phyloP scores from a whole-genome alignment of 225 moss, liverwort and hornwort species.

The Physcomitrellopsis africana region DNA sequence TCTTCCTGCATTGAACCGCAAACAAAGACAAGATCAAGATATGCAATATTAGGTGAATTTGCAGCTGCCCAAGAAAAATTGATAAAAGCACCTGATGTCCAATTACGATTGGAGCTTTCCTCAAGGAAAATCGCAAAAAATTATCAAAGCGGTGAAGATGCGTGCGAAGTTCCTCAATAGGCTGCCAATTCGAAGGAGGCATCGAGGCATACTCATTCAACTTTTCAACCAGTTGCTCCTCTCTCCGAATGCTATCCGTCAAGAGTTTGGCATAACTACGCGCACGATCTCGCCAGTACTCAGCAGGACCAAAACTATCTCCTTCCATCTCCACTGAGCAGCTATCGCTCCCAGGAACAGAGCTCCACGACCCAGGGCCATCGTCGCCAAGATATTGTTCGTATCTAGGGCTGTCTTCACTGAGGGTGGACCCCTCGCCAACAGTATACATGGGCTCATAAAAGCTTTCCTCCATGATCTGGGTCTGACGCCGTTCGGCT shows the following conservation, averaged over 20 bases:
- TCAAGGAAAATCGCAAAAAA: slow-evolving; percentile 69
- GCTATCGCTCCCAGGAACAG: slow-evolving; percentile 48
- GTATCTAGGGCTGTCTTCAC: slow-evolving; percentile 34
- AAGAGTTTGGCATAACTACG: slow-evolving; percentile 48
- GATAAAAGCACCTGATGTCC: slow-evolving; percentile 69
- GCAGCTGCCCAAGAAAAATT: background rate
- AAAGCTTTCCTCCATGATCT: slow-evolving; percentile 43
- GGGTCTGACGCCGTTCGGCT: slow-evolving; percentile 52
- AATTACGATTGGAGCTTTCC: slow-evolving; percentile 70
- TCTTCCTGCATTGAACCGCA: background rate
- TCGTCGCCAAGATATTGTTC: slow-evolving; percentile 48
- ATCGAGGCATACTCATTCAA: slow-evolving; percentile 39
- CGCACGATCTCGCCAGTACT: slow-evolving; percentile 60
- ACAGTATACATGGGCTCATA: slow-evolving; percentile 35
- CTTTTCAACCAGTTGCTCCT: slow-evolving; percentile 46
- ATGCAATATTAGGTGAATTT: background rate
- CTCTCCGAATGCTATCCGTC: slow-evolving; percentile 49
- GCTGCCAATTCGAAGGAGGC: slow-evolving; percentile 33
- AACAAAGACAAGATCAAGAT: background rate
- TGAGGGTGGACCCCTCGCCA: slow-evolving; percentile 29
- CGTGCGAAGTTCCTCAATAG: slow-evolving; percentile 59
- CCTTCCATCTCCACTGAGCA: slow-evolving; percentile 53
- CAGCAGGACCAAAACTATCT: slow-evolving; percentile 33
- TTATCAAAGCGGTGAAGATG: slow-evolving; percentile 68
- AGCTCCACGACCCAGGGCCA: slow-evolving; percentile 53